These are phyloP conservation scores for Metschnikowia orientalis DNA, from an alignment of 805 yeast species.

Conservation along the genomic window DNA sequence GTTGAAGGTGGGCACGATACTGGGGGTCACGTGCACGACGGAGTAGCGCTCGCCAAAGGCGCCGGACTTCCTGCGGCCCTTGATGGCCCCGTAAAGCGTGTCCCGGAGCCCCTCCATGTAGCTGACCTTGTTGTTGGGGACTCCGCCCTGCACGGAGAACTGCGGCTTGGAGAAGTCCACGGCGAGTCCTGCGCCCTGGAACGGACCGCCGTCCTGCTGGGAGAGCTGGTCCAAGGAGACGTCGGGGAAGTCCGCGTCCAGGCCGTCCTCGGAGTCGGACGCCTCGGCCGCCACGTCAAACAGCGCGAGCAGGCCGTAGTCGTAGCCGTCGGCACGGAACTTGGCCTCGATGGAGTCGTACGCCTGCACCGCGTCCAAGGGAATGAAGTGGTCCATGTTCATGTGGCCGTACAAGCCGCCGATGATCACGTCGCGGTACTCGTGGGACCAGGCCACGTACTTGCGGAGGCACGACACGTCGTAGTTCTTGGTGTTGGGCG, in stretches of 20 bases:
- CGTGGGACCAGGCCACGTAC: conserved; percentile 76
- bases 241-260: neutral
- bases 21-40: conserved; percentile 64
- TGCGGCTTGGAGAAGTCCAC: conserved; percentile 15
- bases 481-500: conserved; percentile 75
- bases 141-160: conserved; percentile 47
- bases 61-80: conserved; percentile 43
- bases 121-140: conserved; percentile 59
- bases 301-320: neutral
- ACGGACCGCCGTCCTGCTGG: conserved; percentile 5
- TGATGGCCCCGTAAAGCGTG: conserved; percentile 45
- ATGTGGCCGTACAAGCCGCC: conserved; percentile 87
- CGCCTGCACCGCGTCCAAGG: conserved; percentile 67
- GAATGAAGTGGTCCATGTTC: conserved; percentile 84
- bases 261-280: conserved; percentile 12
- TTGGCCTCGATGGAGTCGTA: conserved; percentile 44
- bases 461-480: conserved; percentile 71
- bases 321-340: neutral
- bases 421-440: conserved; percentile 75
- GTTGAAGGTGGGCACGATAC: conserved; percentile 80
- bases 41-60: conserved; percentile 54
- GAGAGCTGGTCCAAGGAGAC: conserved; percentile 7
- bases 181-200: conserved; percentile 11
- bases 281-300: conserved; percentile 15
- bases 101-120: conserved; percentile 60